A percentile compares a stretch with the other conserved stretches of the same genome.
These are phyloP conservation scores for Chlorella sp. DNA, from an alignment of 139 green algal genomes.

Conservation along the genomic window DNA sequence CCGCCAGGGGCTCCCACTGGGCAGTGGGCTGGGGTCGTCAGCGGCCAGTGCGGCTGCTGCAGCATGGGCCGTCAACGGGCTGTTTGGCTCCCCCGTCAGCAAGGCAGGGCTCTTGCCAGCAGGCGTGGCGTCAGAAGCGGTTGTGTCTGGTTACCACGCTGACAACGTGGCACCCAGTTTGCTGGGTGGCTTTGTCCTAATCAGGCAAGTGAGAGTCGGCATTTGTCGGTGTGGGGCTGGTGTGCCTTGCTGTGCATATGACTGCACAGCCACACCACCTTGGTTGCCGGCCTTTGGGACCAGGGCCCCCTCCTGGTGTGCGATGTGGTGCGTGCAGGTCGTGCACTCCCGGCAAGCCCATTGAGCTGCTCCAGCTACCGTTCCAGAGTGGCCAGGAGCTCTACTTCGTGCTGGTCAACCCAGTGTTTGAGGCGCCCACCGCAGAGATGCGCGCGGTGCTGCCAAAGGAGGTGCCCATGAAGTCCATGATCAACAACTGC, in stretches of 20 bases:
- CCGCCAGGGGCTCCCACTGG: slow-evolving; percentile 79
- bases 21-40: slow-evolving; percentile 84
- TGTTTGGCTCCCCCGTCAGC: slow-evolving; percentile 80
- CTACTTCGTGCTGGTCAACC: slow-evolving; percentile 93
- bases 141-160: slow-evolving; percentile 93
- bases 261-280: too few relatives aligned
- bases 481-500: slow-evolving; percentile 82
- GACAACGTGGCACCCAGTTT: slow-evolving; percentile 93
- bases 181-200: slow-evolving; percentile 90
- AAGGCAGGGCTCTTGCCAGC: slow-evolving; percentile 72
- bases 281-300: too few relatives aligned
- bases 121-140: slow-evolving; percentile 80
- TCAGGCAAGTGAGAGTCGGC: slow-evolving; percentile 59
- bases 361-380: slow-evolving; percentile 45
- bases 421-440: slow-evolving; percentile 88
- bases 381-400: slow-evolving; percentile 36
- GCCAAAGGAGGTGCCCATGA: slow-evolving; percentile 80
- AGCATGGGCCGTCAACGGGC: slow-evolving; percentile 80
- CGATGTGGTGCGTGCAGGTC: slow-evolving; percentile 14
- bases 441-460: slow-evolving; percentile 92
- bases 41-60: slow-evolving; percentile 86
- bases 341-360: slow-evolving; percentile 29
- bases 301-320: too few relatives aligned
- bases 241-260: too few relatives aligned
- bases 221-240: too few relatives aligned